Percentiles rank a stretch among this genome's conserved stretches.
Evolutionary conservation across 441 rosid species (phyloP).

Genomic region (Erodium texanum): DNA sequence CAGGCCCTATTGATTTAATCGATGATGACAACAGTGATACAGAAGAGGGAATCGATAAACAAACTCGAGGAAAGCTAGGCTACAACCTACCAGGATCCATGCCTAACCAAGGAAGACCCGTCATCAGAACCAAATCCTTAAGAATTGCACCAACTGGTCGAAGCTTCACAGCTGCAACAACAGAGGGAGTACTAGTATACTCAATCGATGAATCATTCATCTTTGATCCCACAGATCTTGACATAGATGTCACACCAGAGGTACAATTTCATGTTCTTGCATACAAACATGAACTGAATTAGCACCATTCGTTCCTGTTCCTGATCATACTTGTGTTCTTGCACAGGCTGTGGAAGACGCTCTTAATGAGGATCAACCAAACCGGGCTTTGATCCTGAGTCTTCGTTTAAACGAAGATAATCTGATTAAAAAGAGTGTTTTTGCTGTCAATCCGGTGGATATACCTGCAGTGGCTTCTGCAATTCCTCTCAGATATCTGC

Average conservation of each 20-base stretch:
- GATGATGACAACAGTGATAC: conserved; percentile 74
- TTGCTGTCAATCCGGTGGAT: conserved; percentile 58
- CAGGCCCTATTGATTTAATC: conserved; percentile 86
- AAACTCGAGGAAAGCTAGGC: conserved; percentile 59
- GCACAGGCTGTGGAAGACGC: conserved; percentile 75
- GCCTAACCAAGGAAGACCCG: conserved; percentile 73
- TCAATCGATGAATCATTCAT: conserved; percentile 85
- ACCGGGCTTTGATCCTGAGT: conserved; percentile 70
- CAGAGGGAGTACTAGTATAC: conserved; percentile 85
- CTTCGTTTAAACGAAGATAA: conserved; percentile 87
- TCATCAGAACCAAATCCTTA: conserved; percentile 66
- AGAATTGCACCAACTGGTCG: conserved; percentile 91
- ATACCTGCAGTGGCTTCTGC: conserved; percentile 61
- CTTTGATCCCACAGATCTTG: conserved; percentile 96
- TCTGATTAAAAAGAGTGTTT: conserved; percentile 64
- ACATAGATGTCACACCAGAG: conserved; percentile 94
- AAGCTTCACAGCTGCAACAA: conserved; percentile 83
- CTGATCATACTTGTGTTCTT: conserved; percentile 9
- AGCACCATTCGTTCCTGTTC: not conserved
- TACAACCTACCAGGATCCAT: conserved; percentile 83
- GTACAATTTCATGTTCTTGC: conserved; percentile 28
- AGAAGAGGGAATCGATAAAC: conserved; percentile 81
- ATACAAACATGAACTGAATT: not conserved
- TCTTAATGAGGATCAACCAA: conserved; percentile 48
- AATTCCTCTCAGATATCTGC: conserved; percentile 61